A percentile compares a stretch with the other conserved stretches of the same genome.
phyloP scores from a whole-genome alignment of 208 protist species.

The Phytomonas serpens region DNA sequence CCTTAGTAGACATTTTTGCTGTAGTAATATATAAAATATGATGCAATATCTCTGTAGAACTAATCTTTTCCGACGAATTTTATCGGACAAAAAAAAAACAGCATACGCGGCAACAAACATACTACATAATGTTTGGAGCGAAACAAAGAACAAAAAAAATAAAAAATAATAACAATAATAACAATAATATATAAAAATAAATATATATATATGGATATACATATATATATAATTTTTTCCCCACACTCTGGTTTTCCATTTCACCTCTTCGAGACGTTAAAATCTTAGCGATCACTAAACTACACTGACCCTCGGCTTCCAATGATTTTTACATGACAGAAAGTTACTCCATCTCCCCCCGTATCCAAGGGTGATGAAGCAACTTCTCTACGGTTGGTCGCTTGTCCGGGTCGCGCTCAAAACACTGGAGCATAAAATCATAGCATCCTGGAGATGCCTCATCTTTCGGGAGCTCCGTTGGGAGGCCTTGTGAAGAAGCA shows the following conservation, averaged over 20 bases:
- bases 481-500: conserved; percentile 49
- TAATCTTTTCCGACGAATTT: neutral
- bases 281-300: neutral
- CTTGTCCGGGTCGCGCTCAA: conserved; percentile 61
- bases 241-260: neutral
- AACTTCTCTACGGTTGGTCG: conserved; percentile 81
- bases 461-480: conserved; percentile 72
- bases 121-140: neutral
- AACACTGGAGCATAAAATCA: conserved; percentile 81
- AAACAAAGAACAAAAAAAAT: conserved; percentile 2
- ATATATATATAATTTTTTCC: conserved; percentile 2
- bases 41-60: neutral
- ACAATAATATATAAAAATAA: neutral
- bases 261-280: neutral
- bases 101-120: neutral
- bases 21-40: conserved; percentile 2
- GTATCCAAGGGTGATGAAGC: conserved; percentile 82
- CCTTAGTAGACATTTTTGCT: conserved; percentile 10
- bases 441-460: conserved; percentile 74
- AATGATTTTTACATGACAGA: neutral
- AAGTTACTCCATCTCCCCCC: conserved; percentile 47
- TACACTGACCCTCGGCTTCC: neutral
- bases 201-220: conserved; percentile 1
- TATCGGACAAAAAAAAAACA: conserved; percentile 5
- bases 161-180: conserved; percentile 6